phyloP scores from a whole-genome alignment of 2,329 filamentous ascomycete genomes.

The Trichophaea hybrida region DNA sequence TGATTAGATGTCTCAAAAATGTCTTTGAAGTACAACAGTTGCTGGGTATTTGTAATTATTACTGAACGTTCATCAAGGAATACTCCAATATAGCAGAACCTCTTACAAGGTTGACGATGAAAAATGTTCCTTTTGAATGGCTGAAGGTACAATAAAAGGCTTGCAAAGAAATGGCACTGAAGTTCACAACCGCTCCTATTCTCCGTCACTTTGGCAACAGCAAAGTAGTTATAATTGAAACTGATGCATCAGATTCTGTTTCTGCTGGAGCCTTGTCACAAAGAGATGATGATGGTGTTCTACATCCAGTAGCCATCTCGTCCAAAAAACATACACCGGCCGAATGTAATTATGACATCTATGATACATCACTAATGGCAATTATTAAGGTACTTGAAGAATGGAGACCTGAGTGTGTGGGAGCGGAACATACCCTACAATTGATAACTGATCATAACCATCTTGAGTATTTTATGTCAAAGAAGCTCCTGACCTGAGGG shows the following conservation, averaged over 20 bases:
- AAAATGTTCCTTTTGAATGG: not conserved
- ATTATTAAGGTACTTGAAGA: conserved; percentile 28
- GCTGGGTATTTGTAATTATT: too few species aligned
- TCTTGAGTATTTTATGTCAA: conserved; percentile 26
- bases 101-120: too few species aligned
- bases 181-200: conserved; percentile 21
- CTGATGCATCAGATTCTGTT: too few species aligned
- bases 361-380: conserved; percentile 31
- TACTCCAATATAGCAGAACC: too few species aligned
- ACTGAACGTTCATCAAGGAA: too few species aligned
- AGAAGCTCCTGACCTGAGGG: conserved; percentile 23
- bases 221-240: too few species aligned
- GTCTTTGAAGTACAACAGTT: too few species aligned
- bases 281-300: not conserved
- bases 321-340: conserved; percentile 11
- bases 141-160: conserved; percentile 5
- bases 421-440: conserved; percentile 7
- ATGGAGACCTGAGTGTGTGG: conserved; percentile 24
- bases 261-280: conserved; percentile 6
- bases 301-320: conserved; percentile 7
- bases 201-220: conserved; percentile 2
- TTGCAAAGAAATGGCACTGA: conserved; percentile 15
- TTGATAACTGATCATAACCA: conserved; percentile 27
- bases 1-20: too few species aligned
- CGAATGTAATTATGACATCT: conserved; percentile 29